phyloP scores from a whole-genome alignment of 164 flowering plant genomes.

The Liquidambar formosana region DNA sequence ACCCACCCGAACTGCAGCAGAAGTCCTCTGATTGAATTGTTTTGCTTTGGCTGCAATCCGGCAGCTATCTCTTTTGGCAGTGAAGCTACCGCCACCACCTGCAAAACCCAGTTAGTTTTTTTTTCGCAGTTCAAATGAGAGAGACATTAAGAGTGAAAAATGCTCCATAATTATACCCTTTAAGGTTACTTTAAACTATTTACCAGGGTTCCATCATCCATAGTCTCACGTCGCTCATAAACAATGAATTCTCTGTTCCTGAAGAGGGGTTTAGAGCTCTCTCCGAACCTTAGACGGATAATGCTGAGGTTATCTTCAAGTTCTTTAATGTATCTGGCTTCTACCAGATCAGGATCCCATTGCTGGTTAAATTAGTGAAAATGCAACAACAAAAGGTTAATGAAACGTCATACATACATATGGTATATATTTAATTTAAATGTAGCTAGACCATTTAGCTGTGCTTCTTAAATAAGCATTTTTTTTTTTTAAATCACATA shows the following conservation, averaged over 20 bases:
- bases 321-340: slow-evolving; percentile 77
- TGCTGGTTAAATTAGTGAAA: slow-evolving; percentile 39
- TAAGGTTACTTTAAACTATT: no score
- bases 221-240: no score
- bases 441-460: not conserved
- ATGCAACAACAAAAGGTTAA: not conserved
- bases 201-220: no score
- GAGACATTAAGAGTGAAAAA: no score
- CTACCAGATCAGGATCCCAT: slow-evolving; percentile 85
- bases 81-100: slow-evolving; percentile 96
- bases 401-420: not conserved
- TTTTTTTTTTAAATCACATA: not conserved
- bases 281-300: slow-evolving; percentile 69
- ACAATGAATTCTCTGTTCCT: no score
- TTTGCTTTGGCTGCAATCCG: slow-evolving; percentile 76
- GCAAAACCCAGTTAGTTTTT: not conserved
- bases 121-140: not conserved
- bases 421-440: no score
- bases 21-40: slow-evolving; percentile 69
- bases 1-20: slow-evolving; percentile 92
- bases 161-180: no score
- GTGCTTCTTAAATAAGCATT: no score
- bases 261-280: slow-evolving; percentile 64
- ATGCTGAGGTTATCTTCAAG: slow-evolving; percentile 76
- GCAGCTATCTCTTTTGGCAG: slow-evolving; percentile 90